Evolutionary conservation across 352 stramenopile genomes (phyloP).

Genomic region (Elongisporangium undulatum): DNA sequence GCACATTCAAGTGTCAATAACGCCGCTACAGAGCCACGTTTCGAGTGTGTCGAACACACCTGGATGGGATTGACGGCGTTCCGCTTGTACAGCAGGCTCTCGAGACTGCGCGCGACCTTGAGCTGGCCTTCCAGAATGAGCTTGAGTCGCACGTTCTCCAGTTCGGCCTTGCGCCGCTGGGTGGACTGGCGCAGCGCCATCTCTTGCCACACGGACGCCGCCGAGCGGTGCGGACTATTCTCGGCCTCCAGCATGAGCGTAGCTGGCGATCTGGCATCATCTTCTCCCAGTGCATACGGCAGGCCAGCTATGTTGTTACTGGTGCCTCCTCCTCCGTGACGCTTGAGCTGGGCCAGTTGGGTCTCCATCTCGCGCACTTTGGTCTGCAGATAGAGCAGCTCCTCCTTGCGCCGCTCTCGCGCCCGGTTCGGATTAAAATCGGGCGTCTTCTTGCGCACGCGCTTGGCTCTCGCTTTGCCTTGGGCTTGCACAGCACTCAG

Average conservation of each 20-base stretch:
- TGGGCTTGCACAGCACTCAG: not conserved
- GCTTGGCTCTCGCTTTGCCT: not conserved
- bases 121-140: slow-evolving; percentile 45
- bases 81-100: slow-evolving; percentile 28
- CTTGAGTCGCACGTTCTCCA: slow-evolving; percentile 42
- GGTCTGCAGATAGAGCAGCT: slow-evolving; percentile 22
- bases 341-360: slow-evolving; percentile 12
- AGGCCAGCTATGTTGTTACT: not conserved
- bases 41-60: not conserved
- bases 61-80: slow-evolving; percentile 3
- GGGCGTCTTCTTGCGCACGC: not conserved
- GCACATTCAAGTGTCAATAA: not conserved
- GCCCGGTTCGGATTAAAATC: slow-evolving; percentile 23
- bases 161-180: slow-evolving; percentile 32
- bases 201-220: slow-evolving; percentile 28
- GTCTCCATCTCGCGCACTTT: slow-evolving; percentile 31
- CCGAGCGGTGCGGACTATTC: not conserved
- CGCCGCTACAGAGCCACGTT: not conserved
- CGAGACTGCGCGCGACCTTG: slow-evolving; percentile 38
- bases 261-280: not conserved
- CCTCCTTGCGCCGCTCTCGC: slow-evolving; percentile 24
- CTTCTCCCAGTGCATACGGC: not conserved
- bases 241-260: not conserved
- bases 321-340: not conserved
- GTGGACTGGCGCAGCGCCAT: slow-evolving; percentile 31